Conservation (phyloP, 2,329 filamentous ascomycete species). For the Acrodontium crateriforme region DNA sequence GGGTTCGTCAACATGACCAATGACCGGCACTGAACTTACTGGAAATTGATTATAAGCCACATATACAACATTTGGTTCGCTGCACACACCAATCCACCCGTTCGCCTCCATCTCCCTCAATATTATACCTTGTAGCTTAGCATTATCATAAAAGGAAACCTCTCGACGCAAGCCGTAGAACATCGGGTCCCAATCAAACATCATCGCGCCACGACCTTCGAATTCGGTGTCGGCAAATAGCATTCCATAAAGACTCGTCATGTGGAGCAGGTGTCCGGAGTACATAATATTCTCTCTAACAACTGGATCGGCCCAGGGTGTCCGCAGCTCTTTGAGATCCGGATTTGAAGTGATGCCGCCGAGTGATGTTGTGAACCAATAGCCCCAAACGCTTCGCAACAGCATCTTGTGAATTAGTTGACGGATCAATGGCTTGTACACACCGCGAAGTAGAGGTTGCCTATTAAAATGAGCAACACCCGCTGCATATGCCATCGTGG, state of each 20-base stretch:
- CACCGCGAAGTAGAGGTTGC: slow-evolving; percentile 21
- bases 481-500: slow-evolving; percentile 28
- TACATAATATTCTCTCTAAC: slow-evolving; percentile 32
- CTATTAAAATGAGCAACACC: slow-evolving; percentile 27
- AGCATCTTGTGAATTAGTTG: slow-evolving; percentile 30
- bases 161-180: slow-evolving; percentile 24
- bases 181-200: slow-evolving; percentile 29
- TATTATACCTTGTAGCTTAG: slow-evolving; percentile 23
- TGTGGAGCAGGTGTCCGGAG: slow-evolving; percentile 27
- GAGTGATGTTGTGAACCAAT: slow-evolving; percentile 29
- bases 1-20: no score
- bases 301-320: slow-evolving; percentile 30
- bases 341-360: slow-evolving; percentile 24
- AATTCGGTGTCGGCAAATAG: slow-evolving; percentile 30
- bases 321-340: slow-evolving; percentile 25
- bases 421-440: slow-evolving; percentile 24
- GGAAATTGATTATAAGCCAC: slow-evolving; percentile 33
- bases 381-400: slow-evolving; percentile 28
- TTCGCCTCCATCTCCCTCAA: slow-evolving; percentile 26
- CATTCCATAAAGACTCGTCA: slow-evolving; percentile 29
- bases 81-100: slow-evolving; percentile 29
- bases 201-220: slow-evolving; percentile 20
- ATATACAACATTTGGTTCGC: slow-evolving; percentile 30
- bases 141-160: slow-evolving; percentile 21
- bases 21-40: no score